These are phyloP conservation scores for Irpex rosettiformis DNA, from an alignment of 1,284 basidiomycete genomes.

Conservation along the genomic window DNA sequence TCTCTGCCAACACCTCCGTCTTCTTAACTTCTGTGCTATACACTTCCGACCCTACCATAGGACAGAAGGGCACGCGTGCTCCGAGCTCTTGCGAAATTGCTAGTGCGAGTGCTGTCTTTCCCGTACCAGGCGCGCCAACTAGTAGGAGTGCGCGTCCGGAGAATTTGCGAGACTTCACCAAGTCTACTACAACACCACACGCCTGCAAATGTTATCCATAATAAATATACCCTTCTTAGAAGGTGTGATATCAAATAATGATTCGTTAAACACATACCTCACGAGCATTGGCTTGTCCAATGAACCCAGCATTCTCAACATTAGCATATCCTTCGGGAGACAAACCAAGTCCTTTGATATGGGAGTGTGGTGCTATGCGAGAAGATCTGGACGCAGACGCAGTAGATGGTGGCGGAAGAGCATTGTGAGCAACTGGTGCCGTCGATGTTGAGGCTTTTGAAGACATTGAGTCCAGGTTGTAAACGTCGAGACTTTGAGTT, in stretches of 20 bases:
- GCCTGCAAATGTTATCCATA: no score
- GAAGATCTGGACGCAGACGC: conserved; percentile 66
- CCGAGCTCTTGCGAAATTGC: conserved; percentile 95
- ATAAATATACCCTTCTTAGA: conserved; percentile 1
- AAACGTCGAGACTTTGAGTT: neutral
- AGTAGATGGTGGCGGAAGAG: conserved; percentile 62
- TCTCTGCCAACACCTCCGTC: conserved; percentile 97
- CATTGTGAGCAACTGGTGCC: conserved; percentile 66
- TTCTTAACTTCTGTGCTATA: conserved; percentile 98
- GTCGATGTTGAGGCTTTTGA: conserved; percentile 32
- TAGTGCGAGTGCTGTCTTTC: conserved; percentile 94
- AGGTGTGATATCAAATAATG: neutral
- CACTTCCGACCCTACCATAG: conserved; percentile 97
- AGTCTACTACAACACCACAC: conserved; percentile 88
- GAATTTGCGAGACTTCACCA: conserved; percentile 87
- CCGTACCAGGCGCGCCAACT: conserved; percentile 89
- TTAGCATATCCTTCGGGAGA: conserved; percentile 81
- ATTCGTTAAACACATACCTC: conserved; percentile 55
- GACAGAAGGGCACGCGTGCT: conserved; percentile 94
- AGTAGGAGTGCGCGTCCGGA: conserved; percentile 88
- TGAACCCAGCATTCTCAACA: conserved; percentile 79
- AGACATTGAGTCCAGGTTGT: conserved; percentile 5
- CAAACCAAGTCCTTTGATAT: conserved; percentile 95
- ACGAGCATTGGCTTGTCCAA: conserved; percentile 87
- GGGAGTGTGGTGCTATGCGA: conserved; percentile 90